Conservation (phyloP, 23 red algal species). For the Porphyridium purpureum region DNA sequence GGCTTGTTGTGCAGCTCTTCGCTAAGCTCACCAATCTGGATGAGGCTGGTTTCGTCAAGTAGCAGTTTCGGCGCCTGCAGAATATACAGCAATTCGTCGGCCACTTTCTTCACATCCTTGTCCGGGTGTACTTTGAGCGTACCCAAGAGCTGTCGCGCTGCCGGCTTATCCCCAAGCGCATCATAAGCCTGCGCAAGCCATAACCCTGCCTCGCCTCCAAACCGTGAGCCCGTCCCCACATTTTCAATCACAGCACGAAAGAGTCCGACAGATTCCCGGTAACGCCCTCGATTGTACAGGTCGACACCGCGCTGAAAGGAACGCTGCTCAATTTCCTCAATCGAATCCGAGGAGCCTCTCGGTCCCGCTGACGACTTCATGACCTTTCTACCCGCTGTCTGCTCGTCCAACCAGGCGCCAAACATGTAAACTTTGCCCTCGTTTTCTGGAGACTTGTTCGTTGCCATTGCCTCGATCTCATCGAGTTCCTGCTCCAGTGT, state of each 20-base stretch:
- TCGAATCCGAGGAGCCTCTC: slow-evolving; percentile 11
- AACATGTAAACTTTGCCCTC: slow-evolving; percentile 36
- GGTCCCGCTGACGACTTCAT: slow-evolving; percentile 8
- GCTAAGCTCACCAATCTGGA: slow-evolving; percentile 22
- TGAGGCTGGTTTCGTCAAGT: slow-evolving; percentile 40
- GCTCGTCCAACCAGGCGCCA: slow-evolving; percentile 69
- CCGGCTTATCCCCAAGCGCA: slow-evolving; percentile 45
- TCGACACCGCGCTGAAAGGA: slow-evolving; percentile 43
- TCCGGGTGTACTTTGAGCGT: slow-evolving; percentile 37
- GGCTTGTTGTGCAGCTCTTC: slow-evolving; percentile 16
- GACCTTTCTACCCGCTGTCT: slow-evolving; percentile 38
- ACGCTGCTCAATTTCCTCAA: slow-evolving; percentile 11
- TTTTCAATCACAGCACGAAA: slow-evolving; percentile 23
- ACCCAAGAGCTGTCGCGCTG: slow-evolving; percentile 30
- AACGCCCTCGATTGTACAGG: slow-evolving; percentile 35
- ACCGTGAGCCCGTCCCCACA: slow-evolving; percentile 19
- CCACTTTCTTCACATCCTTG: slow-evolving; percentile 63
- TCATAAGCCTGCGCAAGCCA: slow-evolving; percentile 86
- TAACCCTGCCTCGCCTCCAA: slow-evolving; percentile 69
- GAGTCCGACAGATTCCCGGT: slow-evolving; percentile 16
- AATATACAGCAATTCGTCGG: slow-evolving; percentile 60
- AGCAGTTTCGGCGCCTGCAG: slow-evolving; percentile 55
- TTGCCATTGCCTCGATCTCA: slow-evolving; percentile 44
- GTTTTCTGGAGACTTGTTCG: slow-evolving; percentile 34
- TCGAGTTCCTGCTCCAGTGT: slow-evolving; percentile 44